Base-by-base conservation (phyloP, 73 alveolate genomes). In the Tetrahymena borealis region DNA sequence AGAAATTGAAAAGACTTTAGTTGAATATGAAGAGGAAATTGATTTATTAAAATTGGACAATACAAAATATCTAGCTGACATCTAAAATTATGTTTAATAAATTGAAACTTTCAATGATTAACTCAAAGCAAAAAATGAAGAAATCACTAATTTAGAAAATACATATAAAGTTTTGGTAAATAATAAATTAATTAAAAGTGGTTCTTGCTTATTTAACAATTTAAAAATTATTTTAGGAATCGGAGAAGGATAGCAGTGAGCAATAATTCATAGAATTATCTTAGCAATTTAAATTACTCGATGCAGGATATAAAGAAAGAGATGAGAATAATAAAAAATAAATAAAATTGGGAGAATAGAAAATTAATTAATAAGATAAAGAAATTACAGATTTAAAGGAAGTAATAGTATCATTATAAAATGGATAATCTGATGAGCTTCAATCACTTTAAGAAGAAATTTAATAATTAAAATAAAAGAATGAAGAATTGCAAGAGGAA, bases 11-110 rank as follows among this genome's bases (percentile, higher is more conserved):
- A 90, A 85, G 24, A 78, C 90, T 78, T 79, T 92, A 90, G 94
- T 92, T 18, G 95, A 94, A 31, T 94, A 92, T 31, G 97, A 94
- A 43, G 78, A 94, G 39, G 97, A 94, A 15, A 90, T 79, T 39
- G 95, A 93, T 16, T 90, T 79, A n/a, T 90, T 93, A 18, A 93
- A 93, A 42, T 60, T 79, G 39, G 32, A 85, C 31, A 39, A 78
- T 32, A 90, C 85, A 11, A 35, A 38, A 18, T 79, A 60, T 0
- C 28, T 60, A n/a, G 18, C n/a, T 24, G 85, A 60, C 10, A 6
- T 60, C 10, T 32, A 60, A n/a, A 60, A n/a, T n/a, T 60, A 60
- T 60, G 37, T 28, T 31, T 10, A 91, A 60, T 32, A 77, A 32
- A 28, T 31, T 20, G 92, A 91, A 32, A 31, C 78, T 60, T 91